Evolutionary conservation across 2,329 filamentous ascomycete genomes (phyloP), one percentile per base, ranked within the genome.

Genomic region (Davidsoniella australis): DNA sequence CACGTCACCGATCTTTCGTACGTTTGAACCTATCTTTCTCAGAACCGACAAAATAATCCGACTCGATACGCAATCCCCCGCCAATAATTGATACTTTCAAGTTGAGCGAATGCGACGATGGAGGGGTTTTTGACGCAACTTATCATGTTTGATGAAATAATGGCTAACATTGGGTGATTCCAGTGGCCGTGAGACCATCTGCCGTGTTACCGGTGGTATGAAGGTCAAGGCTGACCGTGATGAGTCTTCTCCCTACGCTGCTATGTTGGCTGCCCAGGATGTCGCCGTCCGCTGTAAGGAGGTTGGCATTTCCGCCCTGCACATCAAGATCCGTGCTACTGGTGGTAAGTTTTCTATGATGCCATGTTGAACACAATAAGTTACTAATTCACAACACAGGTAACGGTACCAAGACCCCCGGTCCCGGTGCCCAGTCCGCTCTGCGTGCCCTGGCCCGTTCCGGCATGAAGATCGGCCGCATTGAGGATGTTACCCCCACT

Each of bases 181-280:
- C 75, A 93, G 85, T 74, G 91, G 91, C 75, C 91, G 91, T 73
- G 91, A 98, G 84, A 98, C 93, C 74, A 95, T 98, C 76, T 85
- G 80, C 80, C 88, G 91, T 85, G 89, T 98, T 62, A 98, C 93
- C 64, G 91, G 93, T 76, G 93, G 93, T 68, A 98, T 98, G 91
- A 98, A 98, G 80, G 91, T 98, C 80, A 98, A 98, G 84, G 88
- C 88, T 71, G 88, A 98, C 68, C 89, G 91, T 79, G 91, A 98
- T 75, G 91, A 98, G 78, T 96, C 89, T 64, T 96, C 91, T 61
- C 91, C 91, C 64, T 98, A 98, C 79, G 91, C 91, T 65, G 91
- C 91, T 73, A 98, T 98, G 91, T 88, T 98, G 85, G 91, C 91
- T 73, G 91, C 91, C 59, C 91, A 98, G 79, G 88, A 94, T 69